These are phyloP conservation scores for Raddia guianensis DNA, from an alignment of 176 grass and related monocot species.

Conservation along the genomic window DNA sequence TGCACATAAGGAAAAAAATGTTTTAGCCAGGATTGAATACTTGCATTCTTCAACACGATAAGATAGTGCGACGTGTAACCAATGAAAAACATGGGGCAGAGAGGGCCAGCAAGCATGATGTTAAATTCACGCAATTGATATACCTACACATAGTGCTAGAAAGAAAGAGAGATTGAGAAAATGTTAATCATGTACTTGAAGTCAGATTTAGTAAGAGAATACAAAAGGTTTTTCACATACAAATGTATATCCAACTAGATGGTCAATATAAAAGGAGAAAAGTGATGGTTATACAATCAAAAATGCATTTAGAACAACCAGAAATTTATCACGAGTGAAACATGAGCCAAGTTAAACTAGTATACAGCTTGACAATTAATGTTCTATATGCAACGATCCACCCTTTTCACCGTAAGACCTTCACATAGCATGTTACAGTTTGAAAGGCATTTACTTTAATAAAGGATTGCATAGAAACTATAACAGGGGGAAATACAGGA, in stretches of 20 bases:
- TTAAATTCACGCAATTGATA: conserved; percentile 2
- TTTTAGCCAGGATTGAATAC: neutral
- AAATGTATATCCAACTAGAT: neutral
- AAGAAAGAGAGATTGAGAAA: neutral
- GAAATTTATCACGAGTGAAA: neutral
- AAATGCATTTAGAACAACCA: neutral
- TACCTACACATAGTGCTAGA: neutral
- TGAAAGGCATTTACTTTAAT: neutral
- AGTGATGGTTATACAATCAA: neutral
- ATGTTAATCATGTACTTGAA: conserved; percentile 17
- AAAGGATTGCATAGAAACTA: neutral
- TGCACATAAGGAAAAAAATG: neutral
- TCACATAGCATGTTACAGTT: neutral
- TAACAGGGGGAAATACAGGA: neutral
- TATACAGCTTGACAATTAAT: neutral
- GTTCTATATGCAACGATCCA: neutral
- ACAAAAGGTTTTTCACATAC: neutral
- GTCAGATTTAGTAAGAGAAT: neutral
- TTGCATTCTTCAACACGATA: neutral
- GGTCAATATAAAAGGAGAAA: neutral
- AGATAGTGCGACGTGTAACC: neutral
- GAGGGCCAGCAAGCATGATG: neutral
- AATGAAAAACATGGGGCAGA: neutral
- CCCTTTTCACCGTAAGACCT: neutral
- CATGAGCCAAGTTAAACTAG: conserved; percentile 16